phyloP scores from a whole-genome alignment of 176 grass and related monocot genomes.

The Triticum dicoccoides region DNA sequence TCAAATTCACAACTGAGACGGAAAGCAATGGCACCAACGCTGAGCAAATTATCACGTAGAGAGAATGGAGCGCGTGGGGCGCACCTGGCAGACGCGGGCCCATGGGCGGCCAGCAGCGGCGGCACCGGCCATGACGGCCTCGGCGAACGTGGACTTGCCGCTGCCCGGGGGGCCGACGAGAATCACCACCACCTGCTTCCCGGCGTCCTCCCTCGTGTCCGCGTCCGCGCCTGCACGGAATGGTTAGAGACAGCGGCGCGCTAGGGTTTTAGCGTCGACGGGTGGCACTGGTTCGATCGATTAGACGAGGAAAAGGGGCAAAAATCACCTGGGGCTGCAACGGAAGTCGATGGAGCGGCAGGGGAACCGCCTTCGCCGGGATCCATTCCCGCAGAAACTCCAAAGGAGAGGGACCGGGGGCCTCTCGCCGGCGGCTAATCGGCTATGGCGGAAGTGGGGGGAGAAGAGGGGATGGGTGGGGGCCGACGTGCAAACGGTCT shows the following conservation, averaged over 20 bases:
- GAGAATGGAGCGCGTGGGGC: background rate
- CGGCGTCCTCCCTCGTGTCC: background rate
- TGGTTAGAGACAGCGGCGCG: background rate
- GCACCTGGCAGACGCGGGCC: slow-evolving; percentile 81
- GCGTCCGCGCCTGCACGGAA: slow-evolving; percentile 15
- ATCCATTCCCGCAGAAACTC: slow-evolving; percentile 24
- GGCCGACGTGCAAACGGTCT: background rate
- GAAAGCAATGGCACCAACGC: background rate
- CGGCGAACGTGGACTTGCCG: slow-evolving; percentile 91
- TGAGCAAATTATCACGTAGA: background rate
- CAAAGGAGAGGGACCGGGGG: background rate
- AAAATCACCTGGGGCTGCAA: slow-evolving; percentile 19
- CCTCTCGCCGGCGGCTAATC: background rate
- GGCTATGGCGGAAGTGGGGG: background rate
- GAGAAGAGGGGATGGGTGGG: background rate
- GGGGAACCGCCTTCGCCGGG: background rate
- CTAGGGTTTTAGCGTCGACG: slow-evolving; percentile 44
- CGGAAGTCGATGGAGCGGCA: background rate
- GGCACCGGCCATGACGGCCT: slow-evolving; percentile 46
- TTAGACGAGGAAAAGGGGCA: background rate
- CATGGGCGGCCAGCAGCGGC: slow-evolving; percentile 46
- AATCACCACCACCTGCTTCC: slow-evolving; percentile 44
- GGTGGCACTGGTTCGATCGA: background rate
- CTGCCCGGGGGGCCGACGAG: slow-evolving; percentile 74
- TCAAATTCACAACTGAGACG: background rate